A percentile compares a stretch with the other conserved stretches of the same genome.
Evolutionary conservation across 169 alveolate genomes (phyloP).

Genomic region (Babesia caballi): DNA sequence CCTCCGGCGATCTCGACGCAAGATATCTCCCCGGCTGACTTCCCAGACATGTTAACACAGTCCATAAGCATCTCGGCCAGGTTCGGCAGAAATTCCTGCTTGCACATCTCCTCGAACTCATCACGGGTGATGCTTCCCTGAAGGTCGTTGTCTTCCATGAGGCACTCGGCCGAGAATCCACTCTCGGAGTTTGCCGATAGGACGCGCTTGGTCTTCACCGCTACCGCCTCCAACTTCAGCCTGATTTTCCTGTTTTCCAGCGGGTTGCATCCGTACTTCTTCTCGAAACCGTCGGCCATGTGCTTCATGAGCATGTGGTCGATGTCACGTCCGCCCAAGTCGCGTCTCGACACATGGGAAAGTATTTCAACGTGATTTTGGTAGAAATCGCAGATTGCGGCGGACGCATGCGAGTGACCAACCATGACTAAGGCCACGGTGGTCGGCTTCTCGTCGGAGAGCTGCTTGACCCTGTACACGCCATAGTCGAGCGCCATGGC

Average conservation of each 20-base stretch:
- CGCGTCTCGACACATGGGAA: conserved; percentile 88
- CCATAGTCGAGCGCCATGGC: conserved; percentile 97
- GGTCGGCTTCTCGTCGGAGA: conserved; percentile 86
- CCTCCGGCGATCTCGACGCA: conserved; percentile 97
- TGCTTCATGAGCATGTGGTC: conserved; percentile 88
- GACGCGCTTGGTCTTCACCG: conserved; percentile 90
- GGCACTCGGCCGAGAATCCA: conserved; percentile 88
- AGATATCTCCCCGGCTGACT: conserved; percentile 76
- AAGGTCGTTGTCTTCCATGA: conserved; percentile 93
- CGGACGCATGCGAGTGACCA: conserved; percentile 91
- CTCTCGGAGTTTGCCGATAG: conserved; percentile 95
- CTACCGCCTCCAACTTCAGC: conserved; percentile 93
- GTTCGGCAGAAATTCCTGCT: conserved; percentile 75
- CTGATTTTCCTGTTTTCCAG: conserved; percentile 82
- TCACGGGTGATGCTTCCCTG: conserved; percentile 81
- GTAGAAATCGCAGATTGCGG: conserved; percentile 86
- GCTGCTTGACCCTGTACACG: conserved; percentile 90
- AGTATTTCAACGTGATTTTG: conserved; percentile 86
- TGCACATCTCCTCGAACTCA: conserved; percentile 87
- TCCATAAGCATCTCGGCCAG: conserved; percentile 65
- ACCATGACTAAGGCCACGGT: conserved; percentile 92
- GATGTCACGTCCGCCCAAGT: conserved; percentile 94
- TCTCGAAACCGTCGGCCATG: conserved; percentile 84
- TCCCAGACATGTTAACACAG: conserved; percentile 68
- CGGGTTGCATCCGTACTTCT: conserved; percentile 87